phyloP scores from a whole-genome alignment of 768 basidiomycete species.

The Stropharia rugosoannulata region DNA sequence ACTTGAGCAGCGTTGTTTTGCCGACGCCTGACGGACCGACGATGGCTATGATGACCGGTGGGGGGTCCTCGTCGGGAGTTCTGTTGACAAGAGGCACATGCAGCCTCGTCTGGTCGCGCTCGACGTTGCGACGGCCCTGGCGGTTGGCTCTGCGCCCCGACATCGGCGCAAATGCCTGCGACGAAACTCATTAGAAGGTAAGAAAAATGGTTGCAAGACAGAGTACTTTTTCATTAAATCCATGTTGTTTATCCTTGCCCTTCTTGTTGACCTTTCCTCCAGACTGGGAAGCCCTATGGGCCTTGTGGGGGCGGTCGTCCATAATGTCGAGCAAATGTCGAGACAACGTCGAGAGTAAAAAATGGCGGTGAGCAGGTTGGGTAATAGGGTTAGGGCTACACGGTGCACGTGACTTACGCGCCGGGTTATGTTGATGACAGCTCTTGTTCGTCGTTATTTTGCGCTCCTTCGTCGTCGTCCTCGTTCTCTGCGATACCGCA shows the following conservation, averaged over 20 bases:
- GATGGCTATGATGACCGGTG: slow-evolving; percentile 91
- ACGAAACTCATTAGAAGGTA: slow-evolving; percentile 3
- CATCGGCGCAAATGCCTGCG: slow-evolving; percentile 87
- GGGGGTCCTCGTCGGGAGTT: slow-evolving; percentile 88
- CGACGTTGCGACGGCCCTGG: slow-evolving; percentile 87
- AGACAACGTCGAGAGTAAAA: neutral
- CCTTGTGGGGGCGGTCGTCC: slow-evolving; percentile 80
- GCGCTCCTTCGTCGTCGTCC: too few species aligned
- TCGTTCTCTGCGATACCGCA: slow-evolving; percentile 24
- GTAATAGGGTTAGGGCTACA: slow-evolving; percentile 3
- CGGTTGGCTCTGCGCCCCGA: slow-evolving; percentile 88
- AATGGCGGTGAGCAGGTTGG: neutral
- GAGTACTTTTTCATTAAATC: slow-evolving; percentile 87
- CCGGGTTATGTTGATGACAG: slow-evolving; percentile 20
- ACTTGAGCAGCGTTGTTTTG: slow-evolving; percentile 91
- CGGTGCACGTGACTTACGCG: slow-evolving; percentile 30
- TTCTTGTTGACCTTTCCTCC: slow-evolving; percentile 77
- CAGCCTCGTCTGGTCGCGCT: slow-evolving; percentile 90
- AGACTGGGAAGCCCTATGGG: slow-evolving; percentile 73
- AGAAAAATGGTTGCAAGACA: slow-evolving; percentile 10
- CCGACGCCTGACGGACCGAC: slow-evolving; percentile 98
- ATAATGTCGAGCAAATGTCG: too few species aligned
- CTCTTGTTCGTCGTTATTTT: too few species aligned
- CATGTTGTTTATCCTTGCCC: slow-evolving; percentile 67
- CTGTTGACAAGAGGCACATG: slow-evolving; percentile 96